A percentile compares a stretch with the other conserved stretches of the same genome.
Evolutionary conservation across 768 basidiomycete species (phyloP).

Genomic region (Collybia nuda): DNA sequence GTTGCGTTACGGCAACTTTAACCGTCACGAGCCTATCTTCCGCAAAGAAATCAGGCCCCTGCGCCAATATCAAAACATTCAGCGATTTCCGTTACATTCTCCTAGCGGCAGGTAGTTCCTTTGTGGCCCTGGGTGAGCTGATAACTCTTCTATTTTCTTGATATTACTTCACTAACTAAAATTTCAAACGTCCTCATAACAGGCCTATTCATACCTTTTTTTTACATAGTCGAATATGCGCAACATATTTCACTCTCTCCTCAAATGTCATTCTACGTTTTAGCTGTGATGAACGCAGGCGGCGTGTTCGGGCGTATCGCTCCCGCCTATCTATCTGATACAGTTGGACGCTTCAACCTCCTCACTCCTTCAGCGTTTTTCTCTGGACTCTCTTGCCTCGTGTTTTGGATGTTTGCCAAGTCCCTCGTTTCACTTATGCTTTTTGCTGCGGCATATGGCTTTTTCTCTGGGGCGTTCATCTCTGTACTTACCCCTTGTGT

Average conservation of each 20-base stretch:
- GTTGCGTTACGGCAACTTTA: constrained; percentile 45
- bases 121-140: constrained; percentile 59
- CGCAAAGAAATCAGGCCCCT: constrained; percentile 25
- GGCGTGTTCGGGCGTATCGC: constrained; percentile 63
- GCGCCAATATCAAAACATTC: constrained; percentile 33
- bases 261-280: constrained; percentile 48
- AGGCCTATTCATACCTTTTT: constrained; percentile 74
- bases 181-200: not conserved
- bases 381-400: constrained; percentile 57
- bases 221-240: constrained; percentile 66
- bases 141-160: not conserved
- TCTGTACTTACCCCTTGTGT: constrained; percentile 68
- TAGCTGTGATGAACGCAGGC: constrained; percentile 70
- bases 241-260: constrained; percentile 38
- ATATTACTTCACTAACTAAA: constrained; percentile 1
- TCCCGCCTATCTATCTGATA: constrained; percentile 65
- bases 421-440: constrained; percentile 39
- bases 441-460: constrained; percentile 60
- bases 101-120: constrained; percentile 51
- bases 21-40: constrained; percentile 40
- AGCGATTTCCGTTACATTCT: constrained; percentile 53
- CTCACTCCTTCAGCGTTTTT: constrained; percentile 63
- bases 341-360: constrained; percentile 65
- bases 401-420: constrained; percentile 53
- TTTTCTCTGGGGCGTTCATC: constrained; percentile 68